phyloP scores from a whole-genome alignment of 140 eudicot genomes.

The Cichorium intybus region DNA sequence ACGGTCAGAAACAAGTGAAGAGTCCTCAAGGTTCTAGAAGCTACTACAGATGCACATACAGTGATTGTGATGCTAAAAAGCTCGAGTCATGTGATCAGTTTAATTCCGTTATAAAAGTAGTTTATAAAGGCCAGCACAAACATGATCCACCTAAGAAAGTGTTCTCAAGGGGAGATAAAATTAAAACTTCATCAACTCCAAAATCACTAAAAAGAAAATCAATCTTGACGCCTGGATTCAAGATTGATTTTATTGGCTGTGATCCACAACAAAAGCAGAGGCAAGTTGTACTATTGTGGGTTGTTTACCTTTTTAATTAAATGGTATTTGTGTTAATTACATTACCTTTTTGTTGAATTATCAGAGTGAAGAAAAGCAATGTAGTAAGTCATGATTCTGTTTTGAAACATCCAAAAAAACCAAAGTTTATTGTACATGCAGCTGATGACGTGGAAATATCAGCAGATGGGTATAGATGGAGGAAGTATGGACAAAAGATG shows the following conservation, averaged over 20 bases:
- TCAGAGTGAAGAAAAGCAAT: conserved; percentile 42
- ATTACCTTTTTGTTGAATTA: conserved; percentile 6
- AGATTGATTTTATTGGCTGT: too few relatives aligned
- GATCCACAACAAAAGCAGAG: conserved; percentile 37
- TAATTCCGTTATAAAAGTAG: conserved; percentile 32
- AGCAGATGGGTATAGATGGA: conserved; percentile 80
- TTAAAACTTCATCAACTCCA: conserved; percentile 25
- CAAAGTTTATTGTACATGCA: conserved; percentile 52
- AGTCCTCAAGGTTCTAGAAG: conserved; percentile 65
- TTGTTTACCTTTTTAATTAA: too few relatives aligned
- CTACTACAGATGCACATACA: conserved; percentile 57
- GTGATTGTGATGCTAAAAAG: conserved; percentile 57
- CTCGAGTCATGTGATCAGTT: conserved; percentile 45
- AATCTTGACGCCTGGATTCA: conserved; percentile 13
- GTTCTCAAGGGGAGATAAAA: conserved; percentile 30
- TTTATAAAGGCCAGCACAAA: conserved; percentile 56
- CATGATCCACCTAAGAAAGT: conserved; percentile 62
- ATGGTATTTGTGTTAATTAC: conserved; percentile 6
- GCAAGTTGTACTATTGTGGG: conserved; percentile 25
- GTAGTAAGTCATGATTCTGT: conserved; percentile 7
- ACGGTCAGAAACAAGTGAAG: conserved; percentile 66
- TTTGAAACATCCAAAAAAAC: conserved; percentile 40
- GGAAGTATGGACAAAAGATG: conserved; percentile 76
- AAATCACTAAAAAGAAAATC: conserved; percentile 22
- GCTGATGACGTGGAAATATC: conserved; percentile 59